Base-by-base conservation (phyloP, 257 asterid genomes). In the Perilla frutescens region DNA sequence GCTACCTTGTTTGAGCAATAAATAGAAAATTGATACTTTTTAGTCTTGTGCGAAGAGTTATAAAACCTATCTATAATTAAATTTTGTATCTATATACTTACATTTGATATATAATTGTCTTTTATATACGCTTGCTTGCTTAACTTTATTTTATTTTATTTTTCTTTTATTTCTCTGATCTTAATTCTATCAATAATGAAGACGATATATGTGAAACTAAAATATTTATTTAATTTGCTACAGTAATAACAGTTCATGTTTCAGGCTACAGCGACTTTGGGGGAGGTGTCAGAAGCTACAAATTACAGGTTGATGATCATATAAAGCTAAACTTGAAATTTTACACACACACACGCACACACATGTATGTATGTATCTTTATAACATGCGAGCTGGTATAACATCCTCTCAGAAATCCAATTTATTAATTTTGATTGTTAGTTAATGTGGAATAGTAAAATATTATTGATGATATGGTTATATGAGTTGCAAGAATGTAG, bases 11-110 rank as follows among this genome's bases (percentile, higher is more conserved):
- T 8, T 64, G 34, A 77, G 31, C 7, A 77, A 79, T 76, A 58
- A 62, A 69, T 76, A 75, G 71, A 75, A 54, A 50, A 51, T 66
- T 74, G 67, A 64, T 20, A 62, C 58, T 29, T 49, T 66, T 48
- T 62, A 66, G 71, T 48, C 62, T 32, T 60, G 74, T 78, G 37
- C 26, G 56, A 15, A 64, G 48, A 68, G 9, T 58, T 58, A 48
- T 14, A 11, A 29, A 58, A 41, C 1, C 48, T 14, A 7, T 50
- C 20, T 72, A 4, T 68, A 56, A 20, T 20, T 55, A 60, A 58
- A 69, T 70, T 68, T 76, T 66, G 72, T 73, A 57, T 51, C 44
- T 15, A 68, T 59, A 65, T 55, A 64, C 7, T 41, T 11, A 31
- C 20, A 59, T 34, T 70, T 31, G 37, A 7, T 34, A 56, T 57